A percentile compares a stretch with the other conserved stretches of the same genome.
These are phyloP conservation scores for Collybiopsis confluens DNA, from an alignment of 768 basidiomycete genomes.

Conservation along the genomic window DNA sequence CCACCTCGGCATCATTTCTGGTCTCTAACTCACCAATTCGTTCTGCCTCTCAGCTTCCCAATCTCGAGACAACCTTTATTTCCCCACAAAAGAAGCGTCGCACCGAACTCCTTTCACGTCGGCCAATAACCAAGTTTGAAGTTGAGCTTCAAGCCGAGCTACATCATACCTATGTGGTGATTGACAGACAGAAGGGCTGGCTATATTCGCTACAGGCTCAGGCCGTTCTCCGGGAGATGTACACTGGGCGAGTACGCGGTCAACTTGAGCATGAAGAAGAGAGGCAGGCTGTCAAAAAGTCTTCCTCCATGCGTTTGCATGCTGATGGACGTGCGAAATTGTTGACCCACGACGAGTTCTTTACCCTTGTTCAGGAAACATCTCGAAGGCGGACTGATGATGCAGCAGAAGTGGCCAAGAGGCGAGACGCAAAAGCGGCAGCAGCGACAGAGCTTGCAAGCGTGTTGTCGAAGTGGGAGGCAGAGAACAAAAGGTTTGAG, in stretches of 20 bases:
- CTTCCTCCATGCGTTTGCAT: background rate
- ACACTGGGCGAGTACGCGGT: background rate
- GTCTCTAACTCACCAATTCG: background rate
- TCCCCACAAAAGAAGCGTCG: background rate
- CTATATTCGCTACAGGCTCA: background rate
- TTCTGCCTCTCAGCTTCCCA: conserved; percentile 4
- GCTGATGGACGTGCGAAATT: background rate
- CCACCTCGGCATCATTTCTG: conserved; percentile 7
- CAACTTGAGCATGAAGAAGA: background rate
- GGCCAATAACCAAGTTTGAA: background rate
- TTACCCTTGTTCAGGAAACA: background rate
- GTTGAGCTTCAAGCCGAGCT: background rate
- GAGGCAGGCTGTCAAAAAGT: background rate
- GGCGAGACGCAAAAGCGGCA: background rate
- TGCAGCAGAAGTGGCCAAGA: background rate
- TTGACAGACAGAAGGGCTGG: background rate
- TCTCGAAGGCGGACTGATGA: background rate
- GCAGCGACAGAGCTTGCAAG: background rate
- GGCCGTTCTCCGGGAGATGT: no score
- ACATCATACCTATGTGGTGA: background rate
- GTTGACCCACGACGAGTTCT: background rate
- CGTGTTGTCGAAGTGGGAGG: background rate
- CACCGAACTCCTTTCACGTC: background rate
- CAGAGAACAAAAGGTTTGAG: background rate
- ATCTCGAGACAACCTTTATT: conserved; percentile 8